phyloP scores from a whole-genome alignment of 495 filamentous ascomycete species.

The Poronia punctata region DNA sequence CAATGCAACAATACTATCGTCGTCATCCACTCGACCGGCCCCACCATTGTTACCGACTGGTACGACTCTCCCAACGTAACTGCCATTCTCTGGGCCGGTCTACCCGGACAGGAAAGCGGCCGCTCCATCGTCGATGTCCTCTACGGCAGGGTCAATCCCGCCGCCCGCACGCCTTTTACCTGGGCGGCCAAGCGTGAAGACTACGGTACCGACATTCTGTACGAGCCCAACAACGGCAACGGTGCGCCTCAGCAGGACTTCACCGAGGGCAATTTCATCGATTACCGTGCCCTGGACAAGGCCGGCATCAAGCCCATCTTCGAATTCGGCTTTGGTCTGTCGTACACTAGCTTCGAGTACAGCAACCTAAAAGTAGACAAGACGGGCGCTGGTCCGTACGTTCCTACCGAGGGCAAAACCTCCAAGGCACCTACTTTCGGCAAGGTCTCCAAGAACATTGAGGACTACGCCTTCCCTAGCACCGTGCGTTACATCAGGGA shows the following conservation, averaged over 20 bases:
- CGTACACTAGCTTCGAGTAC: slow-evolving; percentile 82
- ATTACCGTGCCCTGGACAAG: slow-evolving; percentile 88
- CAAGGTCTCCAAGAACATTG: slow-evolving; percentile 51
- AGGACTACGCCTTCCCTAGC: slow-evolving; percentile 70
- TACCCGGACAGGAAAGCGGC: slow-evolving; percentile 88
- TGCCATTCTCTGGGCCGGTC: slow-evolving; percentile 86
- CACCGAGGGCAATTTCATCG: slow-evolving; percentile 82
- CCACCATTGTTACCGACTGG: slow-evolving; percentile 71
- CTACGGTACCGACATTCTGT: slow-evolving; percentile 71
- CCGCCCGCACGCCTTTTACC: slow-evolving; percentile 82
- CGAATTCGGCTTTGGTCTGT: slow-evolving; percentile 87
- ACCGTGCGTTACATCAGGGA: slow-evolving; percentile 44
- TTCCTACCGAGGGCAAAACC: slow-evolving; percentile 60
- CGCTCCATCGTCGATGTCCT: slow-evolving; percentile 87
- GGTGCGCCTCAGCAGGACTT: slow-evolving; percentile 74
- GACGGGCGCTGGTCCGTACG: slow-evolving; percentile 46
- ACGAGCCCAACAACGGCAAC: slow-evolving; percentile 63
- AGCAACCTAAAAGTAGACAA: slow-evolving; percentile 61
- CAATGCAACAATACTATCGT: slow-evolving; percentile 88
- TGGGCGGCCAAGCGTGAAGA: slow-evolving; percentile 66
- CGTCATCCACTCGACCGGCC: slow-evolving; percentile 77
- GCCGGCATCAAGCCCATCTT: slow-evolving; percentile 66
- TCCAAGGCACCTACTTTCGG: slow-evolving; percentile 62
- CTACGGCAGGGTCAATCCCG: slow-evolving; percentile 82
- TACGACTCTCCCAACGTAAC: slow-evolving; percentile 86